phyloP scores from a whole-genome alignment of 441 rosid genomes.

The Erodium texanum region DNA sequence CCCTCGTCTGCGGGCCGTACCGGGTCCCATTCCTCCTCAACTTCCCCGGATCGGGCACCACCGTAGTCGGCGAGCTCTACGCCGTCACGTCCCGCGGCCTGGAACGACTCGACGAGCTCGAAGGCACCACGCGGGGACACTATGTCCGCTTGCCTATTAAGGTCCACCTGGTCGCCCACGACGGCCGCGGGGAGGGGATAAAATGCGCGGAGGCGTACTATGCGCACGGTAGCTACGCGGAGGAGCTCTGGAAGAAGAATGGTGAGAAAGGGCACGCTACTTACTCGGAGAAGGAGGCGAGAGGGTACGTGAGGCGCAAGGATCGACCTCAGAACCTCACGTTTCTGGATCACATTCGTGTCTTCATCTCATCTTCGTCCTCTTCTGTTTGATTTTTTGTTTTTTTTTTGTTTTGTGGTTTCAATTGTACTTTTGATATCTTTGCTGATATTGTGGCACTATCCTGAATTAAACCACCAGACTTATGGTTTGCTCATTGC shows the following conservation, averaged over 20 bases:
- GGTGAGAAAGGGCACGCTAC: constrained; percentile 32
- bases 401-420: too few relatives aligned
- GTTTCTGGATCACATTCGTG: constrained; percentile 59
- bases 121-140: constrained; percentile 55
- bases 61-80: constrained; percentile 62
- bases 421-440: too few relatives aligned
- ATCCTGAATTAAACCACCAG: too few relatives aligned
- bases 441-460: too few relatives aligned
- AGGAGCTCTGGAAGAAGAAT: constrained; percentile 54
- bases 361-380: constrained; percentile 18
- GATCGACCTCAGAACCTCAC: constrained; percentile 57
- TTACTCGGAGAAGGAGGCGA: constrained; percentile 55
- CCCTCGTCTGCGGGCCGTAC: constrained; percentile 77
- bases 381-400: too few relatives aligned
- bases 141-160: constrained; percentile 43
- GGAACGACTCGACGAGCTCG: constrained; percentile 54
- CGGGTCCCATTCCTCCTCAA: constrained; percentile 73
- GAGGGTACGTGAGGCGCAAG: constrained; percentile 56
- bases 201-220: constrained; percentile 45
- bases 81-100: constrained; percentile 46
- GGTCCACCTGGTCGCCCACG: constrained; percentile 9
- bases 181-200: background rate
- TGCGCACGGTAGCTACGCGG: constrained; percentile 51
- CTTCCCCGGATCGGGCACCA: constrained; percentile 43
- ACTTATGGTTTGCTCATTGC: too few relatives aligned